Evolutionary conservation across 2,329 filamentous ascomycete genomes (phyloP), one percentile per base, ranked within the genome.

Genomic region (Myriosclerotinia curreyana): DNA sequence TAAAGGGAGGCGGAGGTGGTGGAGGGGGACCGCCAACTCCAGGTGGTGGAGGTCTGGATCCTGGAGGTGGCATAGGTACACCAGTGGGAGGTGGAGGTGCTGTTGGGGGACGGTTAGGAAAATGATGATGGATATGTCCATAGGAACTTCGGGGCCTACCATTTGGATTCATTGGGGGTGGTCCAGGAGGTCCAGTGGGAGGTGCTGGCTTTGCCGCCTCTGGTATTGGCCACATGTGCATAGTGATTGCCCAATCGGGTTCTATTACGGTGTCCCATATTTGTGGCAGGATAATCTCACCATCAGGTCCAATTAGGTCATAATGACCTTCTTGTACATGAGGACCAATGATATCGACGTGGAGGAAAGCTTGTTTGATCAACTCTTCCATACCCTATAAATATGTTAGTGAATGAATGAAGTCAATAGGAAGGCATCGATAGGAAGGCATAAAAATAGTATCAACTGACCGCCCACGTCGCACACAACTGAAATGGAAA

Each of bases 401-500:
- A 14, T 9, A 40, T 12, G 66, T 77, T 69, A 77, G 70, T 42
- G 68, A 59, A n/a, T 28, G 48, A 14, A 28, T 48, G 54, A 17
- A 56, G 65, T 65, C 62, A 64, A 31, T 36, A 48, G 14, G 14
- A 15, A 11, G n/a, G 38, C 4, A 48, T 36, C 8, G 11, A 1
- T 36, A 28, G 28, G 22, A 55, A 56, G 9, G 49, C 20, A n/a
- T n/a, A n/a, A n/a, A n/a, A n/a, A n/a, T n/a, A n/a, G n/a, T n/a
- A n/a, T n/a, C 22, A 36, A 83, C 85, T 74, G 85, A 93, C 90
- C 79, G 82, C 80, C 92, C 92, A 96, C 3, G 88, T 95, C 72
- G 87, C 86, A 76, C 92, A 96, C 38, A 96, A 76, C 68, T 93
- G 86, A 77, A 88, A 96, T 1, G 93, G 93, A 73, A 97, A 96